Percentiles rank a stretch among this genome's conserved stretches.
Evolutionary conservation across 1,284 basidiomycete genomes (phyloP).

Genomic region (Paramarasmius palmivorus): DNA sequence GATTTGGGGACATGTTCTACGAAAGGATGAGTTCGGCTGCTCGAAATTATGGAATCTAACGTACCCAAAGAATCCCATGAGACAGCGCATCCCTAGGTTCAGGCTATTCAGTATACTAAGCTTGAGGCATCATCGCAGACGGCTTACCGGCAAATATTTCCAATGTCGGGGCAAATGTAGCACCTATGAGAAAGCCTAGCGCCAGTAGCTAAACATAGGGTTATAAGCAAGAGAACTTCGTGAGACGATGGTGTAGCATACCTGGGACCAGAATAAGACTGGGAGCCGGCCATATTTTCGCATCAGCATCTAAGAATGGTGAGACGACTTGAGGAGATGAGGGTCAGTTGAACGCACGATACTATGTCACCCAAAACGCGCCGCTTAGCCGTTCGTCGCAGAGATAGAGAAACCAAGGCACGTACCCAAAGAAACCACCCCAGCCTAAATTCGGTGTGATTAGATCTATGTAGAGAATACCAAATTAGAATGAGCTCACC

Average conservation of each 20-base stretch:
- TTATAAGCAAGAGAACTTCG: background rate
- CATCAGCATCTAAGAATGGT: constrained; percentile 41
- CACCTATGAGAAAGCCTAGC: constrained; percentile 43
- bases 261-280: constrained; percentile 53
- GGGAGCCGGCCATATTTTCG: constrained; percentile 51
- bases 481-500: constrained; percentile 23
- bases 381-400: background rate
- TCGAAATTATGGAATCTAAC: constrained; percentile 9
- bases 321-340: too few species aligned
- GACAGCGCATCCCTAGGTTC: constrained; percentile 50
- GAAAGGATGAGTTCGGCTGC: background rate
- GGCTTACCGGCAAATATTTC: constrained; percentile 39
- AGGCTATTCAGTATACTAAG: background rate
- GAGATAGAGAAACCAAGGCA: background rate
- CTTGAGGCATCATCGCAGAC: too few species aligned
- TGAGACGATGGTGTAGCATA: constrained; percentile 14
- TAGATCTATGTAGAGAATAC: background rate
- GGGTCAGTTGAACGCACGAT: background rate
- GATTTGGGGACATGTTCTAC: constrained; percentile 49
- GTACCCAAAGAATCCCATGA: constrained; percentile 59
- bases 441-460: constrained; percentile 25
- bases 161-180: constrained; percentile 47
- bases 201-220: constrained; percentile 31
- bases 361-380: background rate
- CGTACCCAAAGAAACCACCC: constrained; percentile 43